A percentile compares a stretch with the other conserved stretches of the same genome.
Evolutionary conservation across 345 rosid genomes (phyloP).

Genomic region (Fremontodendron californicum): DNA sequence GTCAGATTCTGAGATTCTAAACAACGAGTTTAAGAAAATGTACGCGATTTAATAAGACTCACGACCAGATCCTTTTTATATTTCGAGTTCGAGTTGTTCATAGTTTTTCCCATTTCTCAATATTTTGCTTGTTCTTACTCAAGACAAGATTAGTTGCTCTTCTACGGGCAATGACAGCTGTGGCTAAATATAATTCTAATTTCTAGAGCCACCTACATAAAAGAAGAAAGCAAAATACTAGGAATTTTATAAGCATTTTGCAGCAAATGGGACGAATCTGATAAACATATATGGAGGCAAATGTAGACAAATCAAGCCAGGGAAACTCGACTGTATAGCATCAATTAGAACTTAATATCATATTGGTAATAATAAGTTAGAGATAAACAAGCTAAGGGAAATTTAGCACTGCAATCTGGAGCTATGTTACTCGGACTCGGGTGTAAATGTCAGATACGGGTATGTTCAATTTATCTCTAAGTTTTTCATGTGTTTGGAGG

Average conservation of each 20-base stretch:
- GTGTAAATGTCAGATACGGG: too few species aligned
- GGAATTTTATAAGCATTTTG: background rate
- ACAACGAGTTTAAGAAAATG: conserved; percentile 20
- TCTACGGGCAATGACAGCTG: background rate
- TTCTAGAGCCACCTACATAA: background rate
- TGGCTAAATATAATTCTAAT: background rate
- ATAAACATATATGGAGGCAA: background rate
- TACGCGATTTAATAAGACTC: conserved; percentile 13
- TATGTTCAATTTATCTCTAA: too few species aligned
- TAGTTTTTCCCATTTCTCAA: background rate
- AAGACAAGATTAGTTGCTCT: background rate
- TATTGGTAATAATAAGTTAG: background rate
- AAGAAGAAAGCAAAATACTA: background rate
- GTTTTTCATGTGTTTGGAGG: too few species aligned
- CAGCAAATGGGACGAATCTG: background rate
- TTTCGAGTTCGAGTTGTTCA: background rate
- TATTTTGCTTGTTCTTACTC: background rate
- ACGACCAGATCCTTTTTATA: background rate
- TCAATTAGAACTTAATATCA: background rate
- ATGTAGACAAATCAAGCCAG: background rate
- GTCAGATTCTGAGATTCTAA: conserved; percentile 20
- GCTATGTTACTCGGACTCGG: too few species aligned
- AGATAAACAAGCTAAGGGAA: background rate
- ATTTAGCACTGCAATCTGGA: background rate
- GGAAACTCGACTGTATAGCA: background rate